Evolutionary conservation across 179 eudicot species (phyloP), one percentile per base, ranked within the genome.

Genomic region (Corrigiola litoralis): DNA sequence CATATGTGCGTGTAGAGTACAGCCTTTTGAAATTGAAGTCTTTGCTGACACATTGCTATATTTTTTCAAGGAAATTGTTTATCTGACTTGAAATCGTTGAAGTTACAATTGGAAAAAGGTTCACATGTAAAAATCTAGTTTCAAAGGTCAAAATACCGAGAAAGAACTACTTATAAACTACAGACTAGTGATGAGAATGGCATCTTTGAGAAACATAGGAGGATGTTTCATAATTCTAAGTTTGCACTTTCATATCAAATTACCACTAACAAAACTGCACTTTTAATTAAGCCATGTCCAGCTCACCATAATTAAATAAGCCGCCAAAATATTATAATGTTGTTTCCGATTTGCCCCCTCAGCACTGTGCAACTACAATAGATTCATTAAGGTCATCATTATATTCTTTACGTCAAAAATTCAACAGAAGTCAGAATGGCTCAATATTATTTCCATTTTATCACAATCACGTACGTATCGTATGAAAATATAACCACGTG

Each of bases 381-480:
- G 56, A 50, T 50, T 50, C 56, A 49, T 50, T 50, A 7, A 50
- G 14, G 33, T 50, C 56, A 50, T 24, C 33, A 25, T 23, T 24
- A 50, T 50, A 11, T 24, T 50, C 55, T 4, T 8, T 2, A 14
- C 55, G 32, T 50, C 55, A 50, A 0, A 27, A 2, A 25, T n/a
- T n/a, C 12, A 50, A 38, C 42, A 8, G 13, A 24, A 4, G 1
- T 2, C 20, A 27, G 2, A 1, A 0, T 25, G 13, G 16, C 32
- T 50, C 56, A 50, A 50, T 12, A 27, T 6, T 25, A 12, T 33
- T 45, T 25, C 46, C 54, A 56, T 33, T 54, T 48, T 40, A 41
- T 25, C 12, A 44, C 33, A 52, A 47, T 52, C 34, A 70, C 72
- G 59, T 51, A 46, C 44, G 52, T 48, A 36, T 11, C 13, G 1